Conservation (phyloP, 108 stramenopile genomes). For the Aurantiochytrium sp. region DNA sequence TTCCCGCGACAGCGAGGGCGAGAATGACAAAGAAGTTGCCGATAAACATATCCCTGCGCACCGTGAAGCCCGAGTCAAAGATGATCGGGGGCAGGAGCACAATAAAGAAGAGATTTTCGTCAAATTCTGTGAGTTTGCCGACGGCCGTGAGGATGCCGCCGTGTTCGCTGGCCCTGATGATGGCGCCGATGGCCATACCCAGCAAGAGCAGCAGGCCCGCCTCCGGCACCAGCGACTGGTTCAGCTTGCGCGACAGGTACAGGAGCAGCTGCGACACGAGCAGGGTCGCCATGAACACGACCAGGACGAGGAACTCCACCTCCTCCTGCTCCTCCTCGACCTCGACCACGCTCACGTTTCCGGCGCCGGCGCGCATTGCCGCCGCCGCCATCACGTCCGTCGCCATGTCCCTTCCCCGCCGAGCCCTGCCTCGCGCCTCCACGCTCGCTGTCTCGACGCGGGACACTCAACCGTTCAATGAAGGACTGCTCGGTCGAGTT, state of each 20-base stretch:
- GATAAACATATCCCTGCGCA: conserved; percentile 54
- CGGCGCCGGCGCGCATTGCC: no score
- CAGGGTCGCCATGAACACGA: conserved; percentile 15
- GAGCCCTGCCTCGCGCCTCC: no score
- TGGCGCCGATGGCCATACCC: conserved; percentile 52
- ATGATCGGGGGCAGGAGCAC: conserved; percentile 74
- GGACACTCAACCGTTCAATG: no score
- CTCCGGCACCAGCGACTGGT: conserved; percentile 54
- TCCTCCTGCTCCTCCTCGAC: neutral
- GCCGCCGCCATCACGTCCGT: neutral
- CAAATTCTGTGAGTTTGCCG: conserved; percentile 47
- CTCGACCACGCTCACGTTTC: neutral
- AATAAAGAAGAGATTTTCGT: conserved; percentile 64
- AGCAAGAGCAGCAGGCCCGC: conserved; percentile 58
- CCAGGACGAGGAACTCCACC: neutral
- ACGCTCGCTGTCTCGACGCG: no score
- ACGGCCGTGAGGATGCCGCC: neutral
- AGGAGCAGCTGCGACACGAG: neutral
- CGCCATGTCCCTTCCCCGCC: no score
- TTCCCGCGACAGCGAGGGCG: conserved; percentile 64
- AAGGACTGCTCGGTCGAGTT: no score
- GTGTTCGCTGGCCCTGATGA: conserved; percentile 38
- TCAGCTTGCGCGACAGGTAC: neutral
- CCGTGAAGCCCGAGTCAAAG: conserved; percentile 70
- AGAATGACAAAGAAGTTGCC: conserved; percentile 55